Evolutionary conservation across 441 rosid genomes (phyloP), one percentile per base, ranked within the genome.

Genomic region (Flueggea neowawraea): DNA sequence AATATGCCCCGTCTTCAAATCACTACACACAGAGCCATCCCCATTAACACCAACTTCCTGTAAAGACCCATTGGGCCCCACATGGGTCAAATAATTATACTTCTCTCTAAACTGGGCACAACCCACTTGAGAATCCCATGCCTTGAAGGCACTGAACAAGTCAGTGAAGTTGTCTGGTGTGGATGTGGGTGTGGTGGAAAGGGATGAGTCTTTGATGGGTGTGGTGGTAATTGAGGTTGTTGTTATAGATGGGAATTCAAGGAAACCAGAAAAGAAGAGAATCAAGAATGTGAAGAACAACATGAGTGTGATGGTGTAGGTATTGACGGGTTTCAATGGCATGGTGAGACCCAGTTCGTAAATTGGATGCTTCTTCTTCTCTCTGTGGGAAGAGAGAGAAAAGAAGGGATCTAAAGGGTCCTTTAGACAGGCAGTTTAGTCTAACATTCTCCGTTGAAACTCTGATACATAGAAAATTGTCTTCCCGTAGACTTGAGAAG

Each of bases 121-220:
- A 55, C 98, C 98, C 71, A 94, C 84, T 54, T 67, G 74, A 16
- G 89, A 79, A 59, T 90, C 97, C 98, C 98, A 94, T 64, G 74
- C 81, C 73, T 16, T 55, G 78, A 73, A 94, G 56, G 87, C 90
- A 12, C 47, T 10, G 8, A 83, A 50, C 55, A 93, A 45, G 39
- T 93, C 83, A 41, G 78, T 74, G 63, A 93, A 90, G 0, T 96
- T 86, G 44, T 79, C 84, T 0, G 66, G 31, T 0, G 47, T n/a
- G 52, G 61, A 28, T 1, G 62, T 41, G 14, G 60, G 31, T 54
- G 58, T 16, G 10, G 43, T 6, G 13, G 60, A 28, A 68, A 1
- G 1, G 28, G 28, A 22, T 22, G 28, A 22, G 47, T 66, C 59
- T 1, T 65, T 28, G 41, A 63, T 1, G 13, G 66, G 49, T n/a